These are phyloP conservation scores for Blastobotrys robertii DNA, from an alignment of 805 yeast genomes.

Conservation along the genomic window DNA sequence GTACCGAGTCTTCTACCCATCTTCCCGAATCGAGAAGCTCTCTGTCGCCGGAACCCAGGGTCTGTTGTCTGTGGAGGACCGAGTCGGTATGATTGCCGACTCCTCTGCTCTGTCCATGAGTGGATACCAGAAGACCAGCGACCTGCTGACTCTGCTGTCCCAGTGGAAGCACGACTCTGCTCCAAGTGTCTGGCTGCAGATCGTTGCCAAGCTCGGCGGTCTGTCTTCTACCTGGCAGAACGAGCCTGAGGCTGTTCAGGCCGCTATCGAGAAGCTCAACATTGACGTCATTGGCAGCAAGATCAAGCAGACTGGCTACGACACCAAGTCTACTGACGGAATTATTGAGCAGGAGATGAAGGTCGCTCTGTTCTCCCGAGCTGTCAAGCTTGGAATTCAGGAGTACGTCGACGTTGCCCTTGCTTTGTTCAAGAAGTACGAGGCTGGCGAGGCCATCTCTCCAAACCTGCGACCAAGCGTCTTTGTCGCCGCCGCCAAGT, in stretches of 20 bases:
- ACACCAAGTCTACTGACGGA: constrained; percentile 42
- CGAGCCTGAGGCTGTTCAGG: constrained; percentile 33
- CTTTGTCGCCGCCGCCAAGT: constrained; percentile 54
- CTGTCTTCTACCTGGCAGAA: constrained; percentile 39
- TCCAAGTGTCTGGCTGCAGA: constrained; percentile 45
- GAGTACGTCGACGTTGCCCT: constrained; percentile 27
- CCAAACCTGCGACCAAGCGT: constrained; percentile 64
- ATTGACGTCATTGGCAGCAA: constrained; percentile 47
- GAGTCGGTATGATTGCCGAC: constrained; percentile 57
- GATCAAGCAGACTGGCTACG: constrained; percentile 53
- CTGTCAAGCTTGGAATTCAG: constrained; percentile 26
- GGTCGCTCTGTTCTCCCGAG: constrained; percentile 38
- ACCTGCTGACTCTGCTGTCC: constrained; percentile 39
- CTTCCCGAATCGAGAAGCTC: constrained; percentile 42
- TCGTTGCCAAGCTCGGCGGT: constrained; percentile 33
- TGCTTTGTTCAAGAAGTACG: constrained; percentile 41
- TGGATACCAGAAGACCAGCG: constrained; percentile 40
- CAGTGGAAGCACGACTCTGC: constrained; percentile 41
- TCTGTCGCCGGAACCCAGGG: constrained; percentile 44
- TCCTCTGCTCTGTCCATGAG: constrained; percentile 45
- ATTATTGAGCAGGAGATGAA: constrained; percentile 53
- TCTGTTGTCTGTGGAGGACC: constrained; percentile 46
- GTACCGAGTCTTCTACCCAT: constrained; percentile 47
- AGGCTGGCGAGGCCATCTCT: constrained; percentile 63
- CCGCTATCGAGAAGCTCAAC: constrained; percentile 36